Base-by-base conservation (phyloP, 192 early-diverging fungal genomes). In the Coemansia javaensis region DNA sequence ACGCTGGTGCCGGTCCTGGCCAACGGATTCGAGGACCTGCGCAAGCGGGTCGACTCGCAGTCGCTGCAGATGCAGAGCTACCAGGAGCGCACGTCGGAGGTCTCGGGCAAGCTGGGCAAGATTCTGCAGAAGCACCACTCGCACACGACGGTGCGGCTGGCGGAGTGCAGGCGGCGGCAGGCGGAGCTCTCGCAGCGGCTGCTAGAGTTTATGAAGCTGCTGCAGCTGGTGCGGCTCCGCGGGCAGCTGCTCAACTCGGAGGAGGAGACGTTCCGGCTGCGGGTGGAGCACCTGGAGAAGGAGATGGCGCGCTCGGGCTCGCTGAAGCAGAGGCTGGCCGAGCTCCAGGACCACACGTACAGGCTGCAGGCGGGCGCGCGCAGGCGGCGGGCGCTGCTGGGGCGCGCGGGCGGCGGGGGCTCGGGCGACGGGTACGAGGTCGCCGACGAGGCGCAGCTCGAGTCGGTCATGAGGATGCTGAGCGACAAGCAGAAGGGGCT, bases 1-100 rank as follows among this genome's bases (percentile, higher is more conserved):
- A 89, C 88, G 36, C 81, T 93, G 79, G 93, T 98, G 1, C 95
- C 95, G 9, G 91, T 89, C 10, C 59, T 94, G 6, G 93, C 91
- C 3, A 78, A 85, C 47, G 92, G 93, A 15, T 98, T 96, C 47
- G 88, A 85, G 5, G 93, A 94, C 44, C 62, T 98, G 12, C 82
- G 90, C 38, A 92, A 90, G 73, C 80, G 95, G 11, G 82, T 90
- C 34, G 82, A 83, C 18, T 67, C 80, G 38, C 93, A 96, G 64
- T 75, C 86, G 8, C 47, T 83, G 20, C 75, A 83, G 50, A 75
- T 75, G 33, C 64, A 85, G 35, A 77, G 79, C 32, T 88, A 91
- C 62, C 68, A 79, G 57, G 79, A 70, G 50, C 90, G 86, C 63
- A 63, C 93, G 10, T 62, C 81, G 59, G 88, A 88, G 60, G 69